Evolutionary conservation across 768 basidiomycete genomes (phyloP).

Genomic region (Tulasnella calospora): DNA sequence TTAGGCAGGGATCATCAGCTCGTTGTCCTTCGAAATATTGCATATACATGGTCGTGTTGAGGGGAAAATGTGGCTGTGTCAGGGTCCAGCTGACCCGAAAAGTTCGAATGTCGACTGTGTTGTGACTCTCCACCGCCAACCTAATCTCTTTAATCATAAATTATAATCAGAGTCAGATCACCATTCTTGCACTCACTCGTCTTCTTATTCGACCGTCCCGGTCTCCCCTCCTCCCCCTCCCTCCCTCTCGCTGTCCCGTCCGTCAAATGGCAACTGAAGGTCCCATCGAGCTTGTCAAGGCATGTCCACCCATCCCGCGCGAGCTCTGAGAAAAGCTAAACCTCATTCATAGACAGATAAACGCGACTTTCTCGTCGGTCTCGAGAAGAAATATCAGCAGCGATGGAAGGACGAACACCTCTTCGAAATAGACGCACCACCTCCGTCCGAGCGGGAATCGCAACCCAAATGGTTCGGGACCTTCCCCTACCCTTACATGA

Average conservation of each 20-base stretch:
- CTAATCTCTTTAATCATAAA: not conserved
- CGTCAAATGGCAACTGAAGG: slow-evolving; percentile 26
- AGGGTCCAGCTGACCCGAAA: slow-evolving; percentile 6
- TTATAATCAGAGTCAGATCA: slow-evolving; percentile 15
- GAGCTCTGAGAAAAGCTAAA: too few relatives aligned
- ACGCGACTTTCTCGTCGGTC: slow-evolving; percentile 74
- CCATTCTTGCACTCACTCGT: slow-evolving; percentile 18
- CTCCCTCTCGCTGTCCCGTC: not conserved
- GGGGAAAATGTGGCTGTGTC: not conserved
- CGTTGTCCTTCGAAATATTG: too few relatives aligned
- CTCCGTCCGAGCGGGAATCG: slow-evolving; percentile 56
- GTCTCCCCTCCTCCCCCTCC: slow-evolving; percentile 9
- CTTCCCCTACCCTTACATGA: slow-evolving; percentile 98
- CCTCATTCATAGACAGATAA: slow-evolving; percentile 69
- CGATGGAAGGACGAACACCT: slow-evolving; percentile 70
- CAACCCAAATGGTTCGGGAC: slow-evolving; percentile 97
- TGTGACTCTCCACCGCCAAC: slow-evolving; percentile 10
- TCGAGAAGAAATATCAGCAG: slow-evolving; percentile 82
- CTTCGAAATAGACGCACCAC: slow-evolving; percentile 82
- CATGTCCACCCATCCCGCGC: not conserved
- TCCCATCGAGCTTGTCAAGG: slow-evolving; percentile 31
- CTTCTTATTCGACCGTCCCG: not conserved
- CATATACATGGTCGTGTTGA: not conserved
- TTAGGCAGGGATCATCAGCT: too few relatives aligned
- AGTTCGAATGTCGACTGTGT: slow-evolving; percentile 7